Evolutionary conservation across 2,329 filamentous ascomycete species (phyloP).

Genomic region (Graphilbum fragrans): DNA sequence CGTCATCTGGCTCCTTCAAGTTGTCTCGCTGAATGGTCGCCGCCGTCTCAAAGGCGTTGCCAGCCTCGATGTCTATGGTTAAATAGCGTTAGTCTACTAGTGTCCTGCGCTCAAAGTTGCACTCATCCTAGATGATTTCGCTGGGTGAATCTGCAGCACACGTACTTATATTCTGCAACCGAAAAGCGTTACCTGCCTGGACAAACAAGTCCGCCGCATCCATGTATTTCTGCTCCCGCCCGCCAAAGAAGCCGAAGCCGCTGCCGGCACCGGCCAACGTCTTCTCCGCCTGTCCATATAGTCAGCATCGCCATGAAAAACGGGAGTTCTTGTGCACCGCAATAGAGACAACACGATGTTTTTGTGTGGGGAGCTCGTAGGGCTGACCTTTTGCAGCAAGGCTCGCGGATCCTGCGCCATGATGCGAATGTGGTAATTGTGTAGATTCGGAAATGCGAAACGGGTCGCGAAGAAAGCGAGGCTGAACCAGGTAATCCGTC

Average conservation of each 20-base stretch:
- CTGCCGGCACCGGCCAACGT: constrained; percentile 58
- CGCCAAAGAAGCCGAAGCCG: constrained; percentile 85
- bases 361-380: constrained; percentile 9
- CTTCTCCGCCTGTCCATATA: constrained; percentile 65
- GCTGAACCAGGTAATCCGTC: too few species aligned
- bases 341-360: constrained; percentile 10
- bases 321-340: too few species aligned
- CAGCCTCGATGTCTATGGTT: constrained; percentile 64
- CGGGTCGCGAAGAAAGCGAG: too few species aligned
- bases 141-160: constrained; percentile 3
- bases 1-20: constrained; percentile 85
- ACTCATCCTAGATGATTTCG: too few species aligned
- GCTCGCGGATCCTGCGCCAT: constrained; percentile 55
- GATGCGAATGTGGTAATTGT: too few species aligned
- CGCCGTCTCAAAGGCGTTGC: constrained; percentile 74
- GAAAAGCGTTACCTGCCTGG: constrained; percentile 84
- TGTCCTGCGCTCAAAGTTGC: background rate
- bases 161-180: constrained; percentile 73
- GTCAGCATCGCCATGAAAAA: background rate
- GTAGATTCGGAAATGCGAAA: too few species aligned
- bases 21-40: constrained; percentile 69
- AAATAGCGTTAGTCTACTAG: background rate
- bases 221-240: constrained; percentile 78
- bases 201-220: constrained; percentile 78
- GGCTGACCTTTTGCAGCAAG: constrained; percentile 61